Percentiles rank a stretch among this genome's conserved stretches.
These are phyloP conservation scores for Gentiana straminea DNA, from an alignment of 257 asterid genomes.

Conservation along the genomic window DNA sequence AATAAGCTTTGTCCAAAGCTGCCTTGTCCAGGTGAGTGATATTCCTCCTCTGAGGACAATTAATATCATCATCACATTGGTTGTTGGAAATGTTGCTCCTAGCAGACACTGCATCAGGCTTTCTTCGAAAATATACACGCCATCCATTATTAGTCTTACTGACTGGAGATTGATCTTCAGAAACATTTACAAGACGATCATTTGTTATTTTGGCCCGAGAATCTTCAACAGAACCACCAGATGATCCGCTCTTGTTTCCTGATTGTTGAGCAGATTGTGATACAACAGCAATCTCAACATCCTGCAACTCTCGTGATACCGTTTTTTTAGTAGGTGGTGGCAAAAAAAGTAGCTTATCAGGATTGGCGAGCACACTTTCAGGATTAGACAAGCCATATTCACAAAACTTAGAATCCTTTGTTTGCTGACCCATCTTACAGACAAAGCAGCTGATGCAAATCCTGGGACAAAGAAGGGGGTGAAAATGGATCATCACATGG, in stretches of 20 bases:
- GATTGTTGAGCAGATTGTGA: slow-evolving; percentile 27
- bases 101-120: slow-evolving; percentile 40
- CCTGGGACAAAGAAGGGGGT: neutral
- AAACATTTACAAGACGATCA: slow-evolving; percentile 19
- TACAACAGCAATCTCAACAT: slow-evolving; percentile 21
- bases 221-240: slow-evolving; percentile 21
- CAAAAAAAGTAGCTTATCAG: slow-evolving; percentile 26
- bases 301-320: slow-evolving; percentile 15
- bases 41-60: slow-evolving; percentile 19
- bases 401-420: slow-evolving; percentile 29
- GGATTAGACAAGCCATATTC: slow-evolving; percentile 28
- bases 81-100: slow-evolving; percentile 20
- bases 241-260: slow-evolving; percentile 16
- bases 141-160: slow-evolving; percentile 36
- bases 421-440: slow-evolving; percentile 35
- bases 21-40: slow-evolving; percentile 21
- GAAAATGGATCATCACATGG: neutral
- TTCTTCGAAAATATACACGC: slow-evolving; percentile 71
- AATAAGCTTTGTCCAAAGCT: slow-evolving; percentile 19
- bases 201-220: slow-evolving; percentile 35
- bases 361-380: slow-evolving; percentile 28
- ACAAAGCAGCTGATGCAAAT: neutral
- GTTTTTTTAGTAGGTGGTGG: slow-evolving; percentile 21
- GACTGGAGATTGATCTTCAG: slow-evolving; percentile 20
- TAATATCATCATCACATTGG: slow-evolving; percentile 14